Evolutionary conservation across 1,139 yeast genomes (phyloP).

Genomic region (Candida frijolesensis): DNA sequence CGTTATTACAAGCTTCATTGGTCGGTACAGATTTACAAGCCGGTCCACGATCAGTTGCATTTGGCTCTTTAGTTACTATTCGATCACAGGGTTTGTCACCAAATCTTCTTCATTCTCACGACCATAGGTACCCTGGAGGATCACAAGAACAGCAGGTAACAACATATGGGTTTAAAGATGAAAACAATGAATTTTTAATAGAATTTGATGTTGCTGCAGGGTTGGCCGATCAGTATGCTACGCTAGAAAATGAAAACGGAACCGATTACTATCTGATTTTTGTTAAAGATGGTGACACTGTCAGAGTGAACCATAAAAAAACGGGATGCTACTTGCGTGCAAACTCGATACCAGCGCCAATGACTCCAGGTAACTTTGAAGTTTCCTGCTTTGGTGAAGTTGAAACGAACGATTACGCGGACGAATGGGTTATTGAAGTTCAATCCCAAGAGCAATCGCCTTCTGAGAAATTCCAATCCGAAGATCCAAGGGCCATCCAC

Average conservation of each 20-base stretch:
- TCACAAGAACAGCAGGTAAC: conserved; percentile 76
- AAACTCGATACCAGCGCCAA: conserved; percentile 57
- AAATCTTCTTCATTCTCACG: conserved; percentile 71
- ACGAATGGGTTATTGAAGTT: conserved; percentile 74
- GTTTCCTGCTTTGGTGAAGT: conserved; percentile 70
- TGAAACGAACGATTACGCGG: conserved; percentile 56
- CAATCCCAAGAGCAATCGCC: conserved; percentile 59
- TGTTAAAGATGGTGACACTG: conserved; percentile 51
- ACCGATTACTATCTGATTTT: conserved; percentile 24
- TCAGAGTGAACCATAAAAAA: conserved; percentile 56
- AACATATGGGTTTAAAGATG: conserved; percentile 73
- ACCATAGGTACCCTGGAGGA: conserved; percentile 69
- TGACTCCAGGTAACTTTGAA: conserved; percentile 56
- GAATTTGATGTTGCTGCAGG: conserved; percentile 41
- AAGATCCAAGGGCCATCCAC: conserved; percentile 47
- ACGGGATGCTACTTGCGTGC: conserved; percentile 64
- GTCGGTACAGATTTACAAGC: conserved; percentile 52
- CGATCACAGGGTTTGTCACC: conserved; percentile 77
- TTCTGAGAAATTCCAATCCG: conserved; percentile 47
- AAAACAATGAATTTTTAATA: conserved; percentile 63
- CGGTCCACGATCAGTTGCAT: conserved; percentile 64
- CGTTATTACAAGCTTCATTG: conserved; percentile 69
- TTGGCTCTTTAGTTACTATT: conserved; percentile 63
- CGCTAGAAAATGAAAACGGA: conserved; percentile 32
- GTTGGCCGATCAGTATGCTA: conserved; percentile 24